Conservation (phyloP, 139 green algal genomes). For the Astrephomene gubernaculifera region DNA sequence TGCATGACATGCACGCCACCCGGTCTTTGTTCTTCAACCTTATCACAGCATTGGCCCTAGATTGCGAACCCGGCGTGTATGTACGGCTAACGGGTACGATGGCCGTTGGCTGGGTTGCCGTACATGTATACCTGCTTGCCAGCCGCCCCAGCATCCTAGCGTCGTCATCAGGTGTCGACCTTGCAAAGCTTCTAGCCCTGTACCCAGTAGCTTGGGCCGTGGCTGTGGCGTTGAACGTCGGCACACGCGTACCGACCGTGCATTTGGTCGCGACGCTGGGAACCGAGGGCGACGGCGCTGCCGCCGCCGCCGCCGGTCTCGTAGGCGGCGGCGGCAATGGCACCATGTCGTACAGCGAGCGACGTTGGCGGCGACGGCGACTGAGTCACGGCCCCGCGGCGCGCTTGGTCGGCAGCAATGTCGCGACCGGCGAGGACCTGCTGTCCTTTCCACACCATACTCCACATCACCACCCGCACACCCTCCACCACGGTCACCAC, state of each 20-base stretch:
- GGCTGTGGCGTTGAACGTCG: background rate
- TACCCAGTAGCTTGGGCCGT: slow-evolving; percentile 1
- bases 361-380: too few species aligned
- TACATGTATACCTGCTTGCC: slow-evolving; percentile 10
- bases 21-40: slow-evolving; percentile 29
- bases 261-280: too few species aligned
- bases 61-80: background rate
- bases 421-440: too few species aligned
- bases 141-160: background rate
- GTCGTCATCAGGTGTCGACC: too few species aligned
- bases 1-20: slow-evolving; percentile 34
- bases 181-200: too few species aligned
- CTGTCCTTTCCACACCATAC: too few species aligned
- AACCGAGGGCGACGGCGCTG: background rate
- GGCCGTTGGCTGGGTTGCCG: background rate
- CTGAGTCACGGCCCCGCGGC: too few species aligned
- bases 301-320: background rate
- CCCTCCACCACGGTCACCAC: background rate
- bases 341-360: background rate
- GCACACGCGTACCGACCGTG: background rate
- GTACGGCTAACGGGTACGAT: background rate
- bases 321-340: background rate
- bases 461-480: background rate
- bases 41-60: slow-evolving; percentile 1
- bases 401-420: too few species aligned